Evolutionary conservation across 2,329 filamentous ascomycete species (phyloP), one percentile per base, ranked within the genome.

Genomic region (Chrysosporium queenslandicum): DNA sequence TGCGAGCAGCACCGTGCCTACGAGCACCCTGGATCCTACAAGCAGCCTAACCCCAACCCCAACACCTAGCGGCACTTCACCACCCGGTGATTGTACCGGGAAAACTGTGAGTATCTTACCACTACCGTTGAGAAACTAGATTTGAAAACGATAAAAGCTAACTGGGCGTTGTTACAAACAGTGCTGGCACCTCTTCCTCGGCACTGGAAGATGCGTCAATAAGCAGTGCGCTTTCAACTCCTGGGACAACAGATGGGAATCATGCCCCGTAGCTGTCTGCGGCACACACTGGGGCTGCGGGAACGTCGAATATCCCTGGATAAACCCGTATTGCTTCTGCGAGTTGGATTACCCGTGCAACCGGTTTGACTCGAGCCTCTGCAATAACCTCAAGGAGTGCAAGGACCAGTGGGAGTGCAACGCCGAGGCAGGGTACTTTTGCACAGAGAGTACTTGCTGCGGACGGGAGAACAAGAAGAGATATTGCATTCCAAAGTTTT

Each of bases 391-490:
- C 6, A 43, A 43, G 11, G 40, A 43, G 29, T 43, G 40, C 11
- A 5, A n/a, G 21, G 40, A 43, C 11, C 40, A 43, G 8, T 43
- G 40, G 40, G 40, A 43, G 2, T 43, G 40, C 12, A 23, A 43
- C 20, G 40, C 23, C 21, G 40, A 43, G n/a, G 40, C 21, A 2
- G 40, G 40, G 7, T 12, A 21, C 7, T 43, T 43, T 43, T 43
- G 40, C 40, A 43, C 40, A 4, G 21, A 43, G 40, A 27, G 21
- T 14, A 43, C 40, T 5, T 43, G 40, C 11, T 43, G 40, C 29
- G 40, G 40, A 27, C 27, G n/a, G 40, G 40, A 43, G 40, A 43
- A 43, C n/a, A 43, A 43, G 40, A 43, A 43, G 40, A 43, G 40
- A n/a, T 43, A 27, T n/a, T 43, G 40, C 21, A 21, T 43, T 25